A percentile compares a stretch with the other conserved stretches of the same genome.
Conservation (phyloP, 768 basidiomycete species). For the Wakefieldia striispora region DNA sequence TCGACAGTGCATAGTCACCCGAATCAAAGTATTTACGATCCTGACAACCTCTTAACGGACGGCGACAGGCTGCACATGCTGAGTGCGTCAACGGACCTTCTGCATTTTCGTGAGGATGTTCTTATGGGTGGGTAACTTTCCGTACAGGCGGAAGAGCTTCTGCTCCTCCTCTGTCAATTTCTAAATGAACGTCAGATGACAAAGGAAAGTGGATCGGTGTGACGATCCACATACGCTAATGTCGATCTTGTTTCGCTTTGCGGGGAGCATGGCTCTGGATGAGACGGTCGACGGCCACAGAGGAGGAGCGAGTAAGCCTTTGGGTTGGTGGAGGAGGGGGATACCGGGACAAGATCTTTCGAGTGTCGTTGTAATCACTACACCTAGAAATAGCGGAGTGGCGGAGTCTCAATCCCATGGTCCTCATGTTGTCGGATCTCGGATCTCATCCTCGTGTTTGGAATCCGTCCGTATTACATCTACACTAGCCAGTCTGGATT, state of each 20-base stretch:
- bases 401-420: slow-evolving; percentile 21
- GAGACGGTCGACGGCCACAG: slow-evolving; percentile 11
- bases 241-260: slow-evolving; percentile 89
- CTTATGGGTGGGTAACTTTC: slow-evolving; percentile 92
- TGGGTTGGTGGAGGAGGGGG: background rate
- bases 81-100: slow-evolving; percentile 55
- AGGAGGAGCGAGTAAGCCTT: slow-evolving; percentile 29
- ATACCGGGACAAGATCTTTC: slow-evolving; percentile 10
- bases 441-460: slow-evolving; percentile 21
- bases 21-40: slow-evolving; percentile 99
- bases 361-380: slow-evolving; percentile 17
- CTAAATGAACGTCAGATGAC: slow-evolving; percentile 39
- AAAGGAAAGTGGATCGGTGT: background rate
- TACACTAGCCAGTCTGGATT: slow-evolving; percentile 7
- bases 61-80: background rate
- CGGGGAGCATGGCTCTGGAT: slow-evolving; percentile 59
- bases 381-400: slow-evolving; percentile 24
- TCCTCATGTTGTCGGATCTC: slow-evolving; percentile 33
- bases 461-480: slow-evolving; percentile 13
- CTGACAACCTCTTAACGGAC: slow-evolving; percentile 39
- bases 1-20: slow-evolving; percentile 96
- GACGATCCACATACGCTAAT: slow-evolving; percentile 65
- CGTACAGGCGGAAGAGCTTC: slow-evolving; percentile 92
- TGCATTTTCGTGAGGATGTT: slow-evolving; percentile 92
- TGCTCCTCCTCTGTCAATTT: slow-evolving; percentile 86